These are phyloP conservation scores for Oenanthe javanica DNA, from an alignment of 140 eudicot species.

Conservation along the genomic window DNA sequence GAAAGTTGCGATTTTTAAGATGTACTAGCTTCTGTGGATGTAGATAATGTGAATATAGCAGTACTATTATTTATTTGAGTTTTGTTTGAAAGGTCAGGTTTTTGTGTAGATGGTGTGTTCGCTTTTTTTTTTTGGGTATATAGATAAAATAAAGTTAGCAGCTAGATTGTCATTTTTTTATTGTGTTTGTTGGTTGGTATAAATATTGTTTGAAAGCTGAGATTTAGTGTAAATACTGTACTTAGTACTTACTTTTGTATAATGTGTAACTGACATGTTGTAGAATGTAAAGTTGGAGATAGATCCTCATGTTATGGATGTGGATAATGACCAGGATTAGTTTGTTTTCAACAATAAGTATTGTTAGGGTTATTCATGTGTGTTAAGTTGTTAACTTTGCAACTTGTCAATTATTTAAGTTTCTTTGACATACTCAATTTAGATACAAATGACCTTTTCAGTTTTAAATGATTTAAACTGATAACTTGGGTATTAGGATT, in stretches of 20 bases:
- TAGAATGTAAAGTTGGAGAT: not conserved
- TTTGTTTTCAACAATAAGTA: not conserved
- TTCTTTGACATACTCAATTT: too few relatives aligned
- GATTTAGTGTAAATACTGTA: not conserved
- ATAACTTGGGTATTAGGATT: too few relatives aligned
- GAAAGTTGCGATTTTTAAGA: not conserved
- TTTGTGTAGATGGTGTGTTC: not conserved
- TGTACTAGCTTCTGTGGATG: not conserved
- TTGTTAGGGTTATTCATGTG: not conserved
- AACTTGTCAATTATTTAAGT: too few relatives aligned
- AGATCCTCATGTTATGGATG: not conserved
- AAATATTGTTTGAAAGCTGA: not conserved
- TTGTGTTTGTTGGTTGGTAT: not conserved
- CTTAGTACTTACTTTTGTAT: not conserved
- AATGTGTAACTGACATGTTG: too few relatives aligned
- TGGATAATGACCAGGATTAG: not conserved
- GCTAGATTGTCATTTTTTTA: not conserved
- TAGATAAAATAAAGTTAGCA: not conserved
- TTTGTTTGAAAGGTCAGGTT: not conserved
- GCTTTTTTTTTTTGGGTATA: not conserved
- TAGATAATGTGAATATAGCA: not conserved
- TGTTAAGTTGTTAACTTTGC: not conserved
- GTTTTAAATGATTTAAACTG: too few relatives aligned
- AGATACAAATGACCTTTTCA: too few relatives aligned
- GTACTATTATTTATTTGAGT: too few relatives aligned